Percentiles rank a stretch among this genome's conserved stretches.
Evolutionary conservation across 805 yeast species (phyloP).

Genomic region (Starmerella bombicola): DNA sequence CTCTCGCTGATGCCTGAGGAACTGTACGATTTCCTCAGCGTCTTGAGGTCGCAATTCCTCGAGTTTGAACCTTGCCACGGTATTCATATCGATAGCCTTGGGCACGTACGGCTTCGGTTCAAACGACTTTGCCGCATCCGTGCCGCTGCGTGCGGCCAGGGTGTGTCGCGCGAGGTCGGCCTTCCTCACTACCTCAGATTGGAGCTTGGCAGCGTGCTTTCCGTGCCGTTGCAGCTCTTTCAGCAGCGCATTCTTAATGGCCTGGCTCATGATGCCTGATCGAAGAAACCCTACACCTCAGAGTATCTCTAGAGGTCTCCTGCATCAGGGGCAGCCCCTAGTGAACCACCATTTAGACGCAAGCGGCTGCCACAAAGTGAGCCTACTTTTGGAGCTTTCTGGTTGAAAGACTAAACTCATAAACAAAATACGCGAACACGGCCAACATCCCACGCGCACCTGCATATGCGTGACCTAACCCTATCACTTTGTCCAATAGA

Average conservation of each 20-base stretch:
- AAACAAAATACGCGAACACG: no score
- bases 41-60: slow-evolving; percentile 7
- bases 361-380: background rate
- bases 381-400: background rate
- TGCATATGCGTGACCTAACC: slow-evolving; percentile 5
- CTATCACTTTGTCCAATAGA: slow-evolving; percentile 5
- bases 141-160: background rate
- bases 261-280: background rate
- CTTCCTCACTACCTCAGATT: slow-evolving; percentile 6
- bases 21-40: slow-evolving; percentile 41
- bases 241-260: slow-evolving; percentile 1
- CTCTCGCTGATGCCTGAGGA: slow-evolving; percentile 57
- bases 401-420: no score
- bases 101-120: slow-evolving; percentile 4
- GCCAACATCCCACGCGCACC: no score
- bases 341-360: background rate
- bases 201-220: slow-evolving; percentile 9
- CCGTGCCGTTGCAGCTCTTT: slow-evolving; percentile 13
- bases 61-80: slow-evolving; percentile 42
- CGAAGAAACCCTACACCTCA: background rate
- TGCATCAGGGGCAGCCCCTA: background rate
- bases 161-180: background rate
- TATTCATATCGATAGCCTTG: slow-evolving; percentile 24
- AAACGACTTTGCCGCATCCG: background rate
- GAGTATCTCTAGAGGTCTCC: background rate